Evolutionary conservation across 2,329 filamentous ascomycete species (phyloP).

Genomic region (Monosporascus sp.): DNA sequence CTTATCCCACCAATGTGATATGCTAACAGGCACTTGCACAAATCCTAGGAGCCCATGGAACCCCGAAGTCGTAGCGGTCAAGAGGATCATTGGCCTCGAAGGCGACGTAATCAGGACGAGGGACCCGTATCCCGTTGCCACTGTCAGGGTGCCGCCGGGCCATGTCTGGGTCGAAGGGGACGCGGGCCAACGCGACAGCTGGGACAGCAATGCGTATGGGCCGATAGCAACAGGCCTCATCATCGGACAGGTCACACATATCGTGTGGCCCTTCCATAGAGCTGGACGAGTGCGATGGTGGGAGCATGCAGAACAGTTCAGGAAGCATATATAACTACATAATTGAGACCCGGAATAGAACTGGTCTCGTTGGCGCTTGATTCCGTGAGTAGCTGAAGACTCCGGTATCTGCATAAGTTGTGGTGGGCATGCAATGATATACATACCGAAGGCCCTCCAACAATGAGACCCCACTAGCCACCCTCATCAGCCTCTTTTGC

Average conservation of each 20-base stretch:
- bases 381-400: too few species aligned
- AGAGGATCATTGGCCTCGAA: conserved; percentile 75
- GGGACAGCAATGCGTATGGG: conserved; percentile 89
- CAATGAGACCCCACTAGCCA: too few species aligned
- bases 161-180: conserved; percentile 97
- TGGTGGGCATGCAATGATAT: too few species aligned
- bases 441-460: too few species aligned
- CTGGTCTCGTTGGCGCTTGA: too few species aligned
- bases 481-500: too few species aligned
- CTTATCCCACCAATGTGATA: neutral
- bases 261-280: conserved; percentile 64
- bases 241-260: conserved; percentile 66
- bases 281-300: conserved; percentile 54
- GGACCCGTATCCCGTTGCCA: conserved; percentile 51
- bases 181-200: conserved; percentile 61
- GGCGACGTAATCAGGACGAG: conserved; percentile 72
- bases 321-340: conserved; percentile 7
- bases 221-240: conserved; percentile 74
- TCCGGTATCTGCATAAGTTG: too few species aligned
- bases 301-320: conserved; percentile 38
- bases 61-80: conserved; percentile 67
- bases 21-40: conserved; percentile 7
- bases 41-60: conserved; percentile 60
- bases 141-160: conserved; percentile 66
- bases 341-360: too few species aligned